These are phyloP conservation scores for Xerocomus tenax DNA, from an alignment of 1,284 basidiomycete genomes.

Conservation along the genomic window DNA sequence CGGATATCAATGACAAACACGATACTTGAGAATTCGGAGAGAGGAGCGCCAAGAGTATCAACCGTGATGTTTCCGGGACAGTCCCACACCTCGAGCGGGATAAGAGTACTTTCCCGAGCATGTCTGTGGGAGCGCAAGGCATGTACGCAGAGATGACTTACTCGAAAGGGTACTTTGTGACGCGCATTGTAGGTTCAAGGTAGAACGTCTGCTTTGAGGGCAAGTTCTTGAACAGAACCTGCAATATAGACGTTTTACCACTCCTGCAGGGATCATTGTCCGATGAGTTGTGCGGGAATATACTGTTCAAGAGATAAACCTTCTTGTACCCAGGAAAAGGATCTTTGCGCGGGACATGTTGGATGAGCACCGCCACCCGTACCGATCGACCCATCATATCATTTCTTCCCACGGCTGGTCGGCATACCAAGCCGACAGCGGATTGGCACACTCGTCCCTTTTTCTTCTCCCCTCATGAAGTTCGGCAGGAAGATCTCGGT, in stretches of 20 bases:
- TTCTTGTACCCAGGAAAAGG: slow-evolving; percentile 70
- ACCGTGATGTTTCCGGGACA: slow-evolving; percentile 80
- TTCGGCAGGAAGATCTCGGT: slow-evolving; percentile 85
- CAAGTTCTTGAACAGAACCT: slow-evolving; percentile 83
- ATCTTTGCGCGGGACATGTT: slow-evolving; percentile 51
- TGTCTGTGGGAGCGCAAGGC: neutral
- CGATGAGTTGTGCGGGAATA: neutral
- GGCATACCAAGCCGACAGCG: neutral
- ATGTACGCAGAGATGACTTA: slow-evolving; percentile 38
- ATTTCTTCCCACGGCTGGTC: neutral
- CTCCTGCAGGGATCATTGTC: slow-evolving; percentile 43
- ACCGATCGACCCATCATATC: neutral
- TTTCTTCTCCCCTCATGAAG: slow-evolving; percentile 49
- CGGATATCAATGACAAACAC: slow-evolving; percentile 97
- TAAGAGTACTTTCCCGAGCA: slow-evolving; percentile 60
- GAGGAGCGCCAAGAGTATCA: slow-evolving; percentile 62
- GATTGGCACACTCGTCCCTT: neutral
- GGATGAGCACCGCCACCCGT: neutral
- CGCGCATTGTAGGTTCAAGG: slow-evolving; percentile 77
- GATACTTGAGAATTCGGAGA: slow-evolving; percentile 70
- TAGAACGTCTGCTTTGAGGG: slow-evolving; percentile 85
- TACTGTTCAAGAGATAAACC: slow-evolving; percentile 38
- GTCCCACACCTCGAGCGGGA: slow-evolving; percentile 93
- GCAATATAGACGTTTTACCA: slow-evolving; percentile 88
- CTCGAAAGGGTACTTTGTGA: slow-evolving; percentile 74